Evolutionary conservation across 257 asterid species (phyloP).

Genomic region (Solanum pimpinellifolium): DNA sequence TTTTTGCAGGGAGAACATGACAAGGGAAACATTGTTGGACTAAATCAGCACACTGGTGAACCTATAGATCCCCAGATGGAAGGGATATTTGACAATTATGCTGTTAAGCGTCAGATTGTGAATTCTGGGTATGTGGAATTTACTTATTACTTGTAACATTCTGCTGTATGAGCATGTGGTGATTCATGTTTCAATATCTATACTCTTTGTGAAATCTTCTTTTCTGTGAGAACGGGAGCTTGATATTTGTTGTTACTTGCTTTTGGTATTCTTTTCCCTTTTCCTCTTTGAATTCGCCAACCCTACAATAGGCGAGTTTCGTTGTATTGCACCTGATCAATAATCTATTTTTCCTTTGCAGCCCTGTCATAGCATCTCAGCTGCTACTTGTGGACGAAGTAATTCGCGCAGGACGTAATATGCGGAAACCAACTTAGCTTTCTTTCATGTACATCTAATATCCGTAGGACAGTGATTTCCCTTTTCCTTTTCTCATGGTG

Average conservation of each 20-base stretch:
- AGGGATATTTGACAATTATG: slow-evolving; percentile 94
- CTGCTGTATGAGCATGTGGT: background rate
- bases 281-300: background rate
- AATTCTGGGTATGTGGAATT: slow-evolving; percentile 67
- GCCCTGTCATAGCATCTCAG: slow-evolving; percentile 89
- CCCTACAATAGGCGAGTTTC: background rate
- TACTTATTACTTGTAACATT: background rate
- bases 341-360: slow-evolving; percentile 22
- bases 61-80: slow-evolving; percentile 98
- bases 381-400: slow-evolving; percentile 91
- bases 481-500: background rate
- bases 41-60: slow-evolving; percentile 85
- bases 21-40: slow-evolving; percentile 86
- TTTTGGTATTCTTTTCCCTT: background rate
- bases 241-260: background rate
- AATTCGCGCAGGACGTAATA: slow-evolving; percentile 95
- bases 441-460: background rate
- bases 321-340: background rate
- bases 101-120: slow-evolving; percentile 90
- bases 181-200: background rate
- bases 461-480: background rate
- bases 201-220: background rate
- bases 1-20: slow-evolving; percentile 84
- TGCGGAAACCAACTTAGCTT: slow-evolving; percentile 71
- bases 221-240: background rate